Conservation (phyloP, 2,329 filamentous ascomycete species). For the Pestalotiopsis sp. region DNA sequence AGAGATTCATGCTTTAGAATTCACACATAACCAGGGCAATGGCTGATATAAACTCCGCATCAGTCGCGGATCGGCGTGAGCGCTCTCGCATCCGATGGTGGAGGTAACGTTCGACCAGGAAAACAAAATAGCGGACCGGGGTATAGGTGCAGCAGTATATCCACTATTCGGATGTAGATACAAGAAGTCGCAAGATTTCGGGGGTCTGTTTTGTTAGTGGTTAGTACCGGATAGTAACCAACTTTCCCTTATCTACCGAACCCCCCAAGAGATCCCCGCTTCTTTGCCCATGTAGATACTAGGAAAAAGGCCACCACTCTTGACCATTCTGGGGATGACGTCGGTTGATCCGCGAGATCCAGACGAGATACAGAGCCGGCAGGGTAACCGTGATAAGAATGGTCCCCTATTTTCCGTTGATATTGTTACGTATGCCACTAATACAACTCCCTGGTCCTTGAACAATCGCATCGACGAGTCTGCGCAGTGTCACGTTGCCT, state of each 20-base stretch:
- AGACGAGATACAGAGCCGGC: not conserved
- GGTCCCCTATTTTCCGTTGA: not conserved
- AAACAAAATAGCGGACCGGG: not conserved
- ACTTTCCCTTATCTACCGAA: slow-evolving; percentile 5
- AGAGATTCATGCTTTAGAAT: not conserved
- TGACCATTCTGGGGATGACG: slow-evolving; percentile 3
- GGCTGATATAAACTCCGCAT: not conserved
- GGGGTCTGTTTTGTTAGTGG: not conserved
- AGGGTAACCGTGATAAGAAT: slow-evolving; percentile 4
- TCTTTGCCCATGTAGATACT: not conserved
- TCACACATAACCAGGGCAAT: not conserved
- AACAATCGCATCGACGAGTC: too few species aligned
- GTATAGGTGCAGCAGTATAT: not conserved
- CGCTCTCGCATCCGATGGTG: not conserved
- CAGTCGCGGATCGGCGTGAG: not conserved
- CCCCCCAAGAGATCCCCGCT: slow-evolving; percentile 3
- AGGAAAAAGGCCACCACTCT: slow-evolving; percentile 2
- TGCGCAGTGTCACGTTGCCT: not conserved
- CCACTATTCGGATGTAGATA: not conserved
- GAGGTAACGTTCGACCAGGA: not conserved
- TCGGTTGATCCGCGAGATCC: not conserved
- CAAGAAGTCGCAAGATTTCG: not conserved
- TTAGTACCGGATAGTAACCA: not conserved
- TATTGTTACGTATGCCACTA: slow-evolving; percentile 1
- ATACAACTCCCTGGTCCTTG: not conserved